Conservation (phyloP, 768 basidiomycete species). For the Gautieria morchelliformis region DNA sequence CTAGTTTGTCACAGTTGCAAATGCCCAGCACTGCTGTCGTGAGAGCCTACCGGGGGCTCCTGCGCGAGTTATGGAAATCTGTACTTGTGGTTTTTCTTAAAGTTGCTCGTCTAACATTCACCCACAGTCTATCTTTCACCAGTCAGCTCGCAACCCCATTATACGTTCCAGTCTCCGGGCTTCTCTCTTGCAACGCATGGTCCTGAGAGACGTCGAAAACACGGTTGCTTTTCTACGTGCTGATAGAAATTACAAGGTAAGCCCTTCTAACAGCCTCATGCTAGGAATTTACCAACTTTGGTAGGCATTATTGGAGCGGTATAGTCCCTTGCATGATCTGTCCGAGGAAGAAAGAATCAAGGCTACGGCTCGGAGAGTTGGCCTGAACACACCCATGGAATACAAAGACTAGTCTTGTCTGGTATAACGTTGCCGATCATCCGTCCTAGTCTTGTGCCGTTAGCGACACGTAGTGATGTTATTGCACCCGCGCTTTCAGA, state of each 20-base stretch:
- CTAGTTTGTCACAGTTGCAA: background rate
- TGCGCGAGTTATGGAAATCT: slow-evolving; percentile 5
- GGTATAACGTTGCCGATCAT: background rate
- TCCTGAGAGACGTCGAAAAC: slow-evolving; percentile 40
- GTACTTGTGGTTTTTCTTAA: background rate
- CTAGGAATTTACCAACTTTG: background rate
- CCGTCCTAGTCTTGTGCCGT: background rate
- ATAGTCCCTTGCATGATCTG: slow-evolving; percentile 78
- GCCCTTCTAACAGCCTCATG: slow-evolving; percentile 10
- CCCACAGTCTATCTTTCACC: slow-evolving; percentile 28
- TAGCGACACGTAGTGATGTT: background rate
- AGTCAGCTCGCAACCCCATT: slow-evolving; percentile 28
- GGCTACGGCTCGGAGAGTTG: slow-evolving; percentile 81
- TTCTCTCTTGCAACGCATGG: slow-evolving; percentile 1
- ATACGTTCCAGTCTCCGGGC: slow-evolving; percentile 45
- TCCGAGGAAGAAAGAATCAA: slow-evolving; percentile 71
- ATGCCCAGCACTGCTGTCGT: background rate
- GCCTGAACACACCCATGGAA: slow-evolving; percentile 63
- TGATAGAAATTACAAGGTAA: slow-evolving; percentile 69
- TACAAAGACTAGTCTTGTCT: background rate
- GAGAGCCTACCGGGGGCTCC: slow-evolving; percentile 2
- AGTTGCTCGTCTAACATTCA: background rate
- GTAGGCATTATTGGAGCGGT: slow-evolving; percentile 47
- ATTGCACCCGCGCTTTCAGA: background rate
- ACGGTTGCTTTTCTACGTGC: slow-evolving; percentile 59